These are phyloP conservation scores for Claviceps sp. DNA, from an alignment of 2,329 filamentous ascomycete species.

Conservation along the genomic window DNA sequence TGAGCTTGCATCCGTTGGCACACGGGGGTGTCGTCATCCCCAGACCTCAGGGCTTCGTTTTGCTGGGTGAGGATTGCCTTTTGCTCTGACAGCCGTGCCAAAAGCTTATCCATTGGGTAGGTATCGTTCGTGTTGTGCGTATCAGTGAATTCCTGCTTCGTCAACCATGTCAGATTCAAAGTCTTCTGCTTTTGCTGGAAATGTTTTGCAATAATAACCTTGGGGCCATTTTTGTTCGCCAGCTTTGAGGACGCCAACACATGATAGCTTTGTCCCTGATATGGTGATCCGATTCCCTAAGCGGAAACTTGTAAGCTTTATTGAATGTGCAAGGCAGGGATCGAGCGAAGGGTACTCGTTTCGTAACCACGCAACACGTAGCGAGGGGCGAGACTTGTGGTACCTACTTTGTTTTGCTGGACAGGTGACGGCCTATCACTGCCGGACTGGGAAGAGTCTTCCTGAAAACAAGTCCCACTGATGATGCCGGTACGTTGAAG, in stretches of 20 bases:
- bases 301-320: neutral
- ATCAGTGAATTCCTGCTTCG: constrained; percentile 26
- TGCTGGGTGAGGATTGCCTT: constrained; percentile 47
- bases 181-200: neutral
- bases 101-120: constrained; percentile 55
- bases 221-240: constrained; percentile 38
- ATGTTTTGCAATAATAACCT: constrained; percentile 26
- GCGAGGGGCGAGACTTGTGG: too few relatives aligned
- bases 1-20: constrained; percentile 29
- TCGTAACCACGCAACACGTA: neutral
- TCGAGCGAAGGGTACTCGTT: neutral
- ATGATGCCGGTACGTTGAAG: constrained; percentile 13
- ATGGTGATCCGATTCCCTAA: constrained; percentile 11
- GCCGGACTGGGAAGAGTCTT: constrained; percentile 10
- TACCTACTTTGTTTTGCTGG: constrained; percentile 10
- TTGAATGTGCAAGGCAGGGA: neutral
- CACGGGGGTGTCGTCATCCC: constrained; percentile 20
- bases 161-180: constrained; percentile 9
- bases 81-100: constrained; percentile 63
- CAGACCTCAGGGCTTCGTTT: constrained; percentile 35
- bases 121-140: constrained; percentile 21
- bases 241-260: constrained; percentile 40
- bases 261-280: constrained; percentile 24
- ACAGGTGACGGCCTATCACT: constrained; percentile 8
- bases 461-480: constrained; percentile 9